Percentiles rank a stretch among this genome's conserved stretches.
Conservation (phyloP, 441 rosid species). For the Brassica balearica region DNA sequence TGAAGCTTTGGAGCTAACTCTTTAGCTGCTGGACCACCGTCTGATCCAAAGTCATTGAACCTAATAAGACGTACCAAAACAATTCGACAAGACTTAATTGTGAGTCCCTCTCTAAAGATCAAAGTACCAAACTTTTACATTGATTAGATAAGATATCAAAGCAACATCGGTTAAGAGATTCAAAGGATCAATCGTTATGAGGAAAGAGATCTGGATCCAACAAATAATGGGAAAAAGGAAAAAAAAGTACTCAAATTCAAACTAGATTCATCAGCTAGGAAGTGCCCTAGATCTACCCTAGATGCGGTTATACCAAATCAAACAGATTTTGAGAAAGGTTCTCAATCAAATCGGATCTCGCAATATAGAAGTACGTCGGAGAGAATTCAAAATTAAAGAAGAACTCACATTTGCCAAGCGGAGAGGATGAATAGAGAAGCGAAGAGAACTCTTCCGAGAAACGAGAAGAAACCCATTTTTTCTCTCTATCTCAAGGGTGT, state of each 20-base stretch:
- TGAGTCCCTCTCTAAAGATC: conserved; percentile 6
- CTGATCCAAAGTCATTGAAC: conserved; percentile 66
- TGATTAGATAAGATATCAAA: neutral
- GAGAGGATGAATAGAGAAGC: conserved; percentile 74
- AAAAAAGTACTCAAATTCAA: neutral
- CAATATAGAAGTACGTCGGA: neutral
- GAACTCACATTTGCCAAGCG: conserved; percentile 67
- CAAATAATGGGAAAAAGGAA: neutral
- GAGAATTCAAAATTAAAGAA: neutral
- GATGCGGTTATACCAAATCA: conserved; percentile 11
- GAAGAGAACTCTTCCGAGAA: conserved; percentile 71
- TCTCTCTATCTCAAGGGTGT: neutral
- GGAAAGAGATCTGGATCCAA: conserved; percentile 19
- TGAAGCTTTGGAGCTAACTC: conserved; percentile 59
- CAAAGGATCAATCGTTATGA: neutral
- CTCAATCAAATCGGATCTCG: conserved; percentile 40
- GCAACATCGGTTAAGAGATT: conserved; percentile 1
- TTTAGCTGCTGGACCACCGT: conserved; percentile 80
- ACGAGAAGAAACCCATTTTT: conserved; percentile 72
- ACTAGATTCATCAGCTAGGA: conserved; percentile 17
- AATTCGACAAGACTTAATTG: neutral
- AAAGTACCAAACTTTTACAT: conserved; percentile 18
- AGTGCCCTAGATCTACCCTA: conserved; percentile 30
- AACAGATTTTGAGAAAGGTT: conserved; percentile 9
- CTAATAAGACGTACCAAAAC: conserved; percentile 36